Percentiles rank a stretch among this genome's conserved stretches.
Evolutionary conservation across 495 filamentous ascomycete genomes (phyloP).

Genomic region (Aspergillus taichungensis): DNA sequence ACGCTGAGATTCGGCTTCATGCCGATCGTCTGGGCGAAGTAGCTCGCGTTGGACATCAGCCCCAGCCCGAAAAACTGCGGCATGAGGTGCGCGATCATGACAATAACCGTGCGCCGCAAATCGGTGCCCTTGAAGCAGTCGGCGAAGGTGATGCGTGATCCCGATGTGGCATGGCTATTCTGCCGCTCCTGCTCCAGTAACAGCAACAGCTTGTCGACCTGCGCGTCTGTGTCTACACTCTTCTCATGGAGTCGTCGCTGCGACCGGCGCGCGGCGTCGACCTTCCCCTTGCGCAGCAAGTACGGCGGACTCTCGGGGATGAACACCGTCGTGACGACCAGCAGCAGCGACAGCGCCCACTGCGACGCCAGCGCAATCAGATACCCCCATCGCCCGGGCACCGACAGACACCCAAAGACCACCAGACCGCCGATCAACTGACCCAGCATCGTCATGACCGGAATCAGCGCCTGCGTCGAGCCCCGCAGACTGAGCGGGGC

Average conservation of each 20-base stretch:
- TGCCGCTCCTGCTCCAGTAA: constrained; percentile 14
- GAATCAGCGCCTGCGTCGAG: constrained; percentile 34
- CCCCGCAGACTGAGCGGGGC: constrained; percentile 31
- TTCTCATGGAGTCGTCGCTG: constrained; percentile 11
- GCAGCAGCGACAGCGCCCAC: constrained; percentile 33
- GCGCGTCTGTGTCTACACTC: constrained; percentile 14
- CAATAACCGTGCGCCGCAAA: constrained; percentile 37
- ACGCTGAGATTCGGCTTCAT: constrained; percentile 23
- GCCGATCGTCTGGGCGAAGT: constrained; percentile 27
- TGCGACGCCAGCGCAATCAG: constrained; percentile 22
- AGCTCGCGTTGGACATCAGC: constrained; percentile 23
- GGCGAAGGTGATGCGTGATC: constrained; percentile 16
- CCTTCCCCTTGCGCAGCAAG: constrained; percentile 54
- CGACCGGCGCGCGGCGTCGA: constrained; percentile 46
- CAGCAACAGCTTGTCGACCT: constrained; percentile 1
- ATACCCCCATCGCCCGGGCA: constrained; percentile 13
- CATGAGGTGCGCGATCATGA: constrained; percentile 26
- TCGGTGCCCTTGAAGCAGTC: constrained; percentile 40
- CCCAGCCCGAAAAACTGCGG: constrained; percentile 27
- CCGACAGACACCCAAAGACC: constrained; percentile 21
- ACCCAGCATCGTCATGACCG: constrained; percentile 36
- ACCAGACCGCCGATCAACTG: constrained; percentile 37
- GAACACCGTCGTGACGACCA: constrained; percentile 55
- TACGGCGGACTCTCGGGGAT: constrained; percentile 72
- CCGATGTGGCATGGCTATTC: background rate